Base-by-base conservation (phyloP, 345 rosid genomes). In the Boechera divaricarpa region DNA sequence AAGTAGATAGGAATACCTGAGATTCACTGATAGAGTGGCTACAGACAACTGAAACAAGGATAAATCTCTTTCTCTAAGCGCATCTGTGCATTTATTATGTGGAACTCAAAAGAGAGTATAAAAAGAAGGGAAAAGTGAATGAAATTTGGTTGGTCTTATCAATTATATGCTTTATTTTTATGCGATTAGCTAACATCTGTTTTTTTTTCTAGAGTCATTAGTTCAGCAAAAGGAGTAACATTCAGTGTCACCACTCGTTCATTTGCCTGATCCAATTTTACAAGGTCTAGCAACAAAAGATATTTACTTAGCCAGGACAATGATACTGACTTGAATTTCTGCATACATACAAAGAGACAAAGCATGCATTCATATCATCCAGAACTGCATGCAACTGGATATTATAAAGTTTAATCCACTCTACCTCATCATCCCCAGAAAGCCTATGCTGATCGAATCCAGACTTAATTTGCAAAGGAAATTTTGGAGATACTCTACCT, bases 1-100 rank as follows among this genome's bases (percentile, higher is more conserved):
- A 59, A 71, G 12, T 31, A 56, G 38, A 72, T 26, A 49, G 26
- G 35, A 32, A 21, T 42, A 64, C 56, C 36, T 59, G 39, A 33
- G 39, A 49, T 31, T 44, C 65, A 31, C 12, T 44, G 24, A 44
- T 57, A 57, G 33, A 70, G 33, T 31, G 74, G 74, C 36, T 16
- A 62, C 32, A 62, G 18, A 72, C 42, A 72, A 72, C 76, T 62
- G 68, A 61, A 16, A 62, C 51, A 36, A 51, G 32, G 54, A 56
- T 57, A 70, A 5, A 54, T 26, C 61, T 48, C 21, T 38, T n/a
- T 63, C 32, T 32, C 32, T 33, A 33, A 42, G 56, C 21, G 16
- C 32, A 76, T 69, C 48, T 69, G 62, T 42, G 48, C 63, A 49
- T 7, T 76, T 55, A 16, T 67, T 41, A 49, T 67, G 44, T 53